Percentiles rank a stretch among this genome's conserved stretches.
Conservation (phyloP, 2,329 filamentous ascomycete genomes). For the Cordyceps tenuipes region DNA sequence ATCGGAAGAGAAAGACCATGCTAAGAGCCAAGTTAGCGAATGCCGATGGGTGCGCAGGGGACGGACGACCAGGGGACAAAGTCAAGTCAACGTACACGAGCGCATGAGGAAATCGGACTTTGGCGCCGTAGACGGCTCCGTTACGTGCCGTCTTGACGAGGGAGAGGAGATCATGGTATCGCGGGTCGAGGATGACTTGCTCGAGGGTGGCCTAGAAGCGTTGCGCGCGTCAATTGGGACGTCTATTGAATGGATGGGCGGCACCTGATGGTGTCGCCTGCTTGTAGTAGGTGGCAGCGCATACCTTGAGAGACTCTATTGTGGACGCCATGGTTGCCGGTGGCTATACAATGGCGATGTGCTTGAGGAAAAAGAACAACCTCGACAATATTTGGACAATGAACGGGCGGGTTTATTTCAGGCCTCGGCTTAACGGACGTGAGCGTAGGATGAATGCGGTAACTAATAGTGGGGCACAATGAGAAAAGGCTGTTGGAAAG, state of each 20-base stretch:
- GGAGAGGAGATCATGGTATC: conserved; percentile 75
- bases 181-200: conserved; percentile 69
- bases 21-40: conserved; percentile 31
- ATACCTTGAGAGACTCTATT: conserved; percentile 24
- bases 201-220: conserved; percentile 57
- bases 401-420: neutral
- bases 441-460: neutral
- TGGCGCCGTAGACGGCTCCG: conserved; percentile 91
- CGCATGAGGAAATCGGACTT: conserved; percentile 96
- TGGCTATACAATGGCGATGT: neutral
- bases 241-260: neutral
- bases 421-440: conserved; percentile 1
- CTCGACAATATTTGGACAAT: neutral
- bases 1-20: conserved; percentile 96
- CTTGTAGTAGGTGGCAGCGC: neutral
- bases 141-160: conserved; percentile 92
- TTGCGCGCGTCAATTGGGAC: neutral
- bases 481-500: too few species aligned
- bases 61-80: conserved; percentile 27
- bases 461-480: neutral
- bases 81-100: conserved; percentile 52
- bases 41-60: conserved; percentile 14
- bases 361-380: neutral
- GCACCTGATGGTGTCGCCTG: neutral
- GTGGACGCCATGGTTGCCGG: conserved; percentile 20